phyloP scores from a whole-genome alignment of 73 alveolate genomes.

The Durusdinium trenchii region DNA sequence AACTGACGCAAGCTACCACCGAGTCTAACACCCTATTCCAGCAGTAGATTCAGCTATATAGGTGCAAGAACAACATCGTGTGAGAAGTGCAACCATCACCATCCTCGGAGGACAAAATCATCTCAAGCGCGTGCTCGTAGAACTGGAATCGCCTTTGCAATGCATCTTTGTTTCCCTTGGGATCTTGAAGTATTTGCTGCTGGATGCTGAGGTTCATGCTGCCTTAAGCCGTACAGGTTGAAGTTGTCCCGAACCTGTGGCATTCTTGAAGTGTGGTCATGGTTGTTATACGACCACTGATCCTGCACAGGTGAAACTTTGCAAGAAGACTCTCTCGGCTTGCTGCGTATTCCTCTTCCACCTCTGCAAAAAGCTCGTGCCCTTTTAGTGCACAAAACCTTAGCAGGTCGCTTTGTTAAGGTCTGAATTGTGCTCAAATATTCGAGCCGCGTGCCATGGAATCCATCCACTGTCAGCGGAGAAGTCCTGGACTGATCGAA shows the following conservation, averaged over 20 bases:
- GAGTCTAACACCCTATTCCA: too few relatives aligned
- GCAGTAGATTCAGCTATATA: too few relatives aligned
- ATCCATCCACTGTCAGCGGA: conserved; percentile 98
- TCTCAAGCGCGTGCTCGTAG: conserved; percentile 96
- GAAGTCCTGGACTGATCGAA: conserved; percentile 79
- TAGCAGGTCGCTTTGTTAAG: not conserved
- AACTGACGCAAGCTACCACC: too few relatives aligned
- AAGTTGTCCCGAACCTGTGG: conserved; percentile 97
- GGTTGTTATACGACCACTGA: not conserved
- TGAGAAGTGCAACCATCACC: too few relatives aligned
- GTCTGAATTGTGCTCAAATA: not conserved
- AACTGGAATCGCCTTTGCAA: conserved; percentile 96
- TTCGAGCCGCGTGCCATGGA: conserved; percentile 95
- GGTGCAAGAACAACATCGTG: too few relatives aligned
- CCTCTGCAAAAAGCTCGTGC: conserved; percentile 98
- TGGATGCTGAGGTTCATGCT: not conserved
- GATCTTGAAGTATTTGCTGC: not conserved
- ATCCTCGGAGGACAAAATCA: conserved; percentile 60
- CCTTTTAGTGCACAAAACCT: conserved; percentile 98
- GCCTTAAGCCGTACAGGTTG: conserved; percentile 98
- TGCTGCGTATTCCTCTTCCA: conserved; percentile 92
- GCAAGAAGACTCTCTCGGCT: not conserved
- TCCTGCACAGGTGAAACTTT: not conserved
- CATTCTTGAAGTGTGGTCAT: not conserved
- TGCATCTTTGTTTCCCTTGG: not conserved